These are phyloP conservation scores for Striga asiatica DNA, from an alignment of 257 asterid genomes.

Conservation along the genomic window DNA sequence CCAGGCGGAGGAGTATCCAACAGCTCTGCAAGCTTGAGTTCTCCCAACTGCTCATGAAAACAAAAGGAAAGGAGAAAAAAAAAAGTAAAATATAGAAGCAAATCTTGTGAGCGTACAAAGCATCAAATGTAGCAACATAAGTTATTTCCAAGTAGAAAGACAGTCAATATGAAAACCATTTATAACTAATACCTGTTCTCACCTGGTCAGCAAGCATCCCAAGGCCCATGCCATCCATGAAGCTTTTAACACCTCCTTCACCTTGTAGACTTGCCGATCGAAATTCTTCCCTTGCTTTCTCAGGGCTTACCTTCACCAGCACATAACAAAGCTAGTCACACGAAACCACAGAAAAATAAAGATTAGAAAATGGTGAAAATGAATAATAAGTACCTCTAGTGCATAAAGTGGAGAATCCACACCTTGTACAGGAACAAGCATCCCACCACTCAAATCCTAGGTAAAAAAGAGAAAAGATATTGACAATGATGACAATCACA, in stretches of 20 bases:
- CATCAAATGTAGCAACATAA: neutral
- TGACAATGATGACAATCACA: too few relatives aligned
- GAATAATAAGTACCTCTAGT: conserved; percentile 41
- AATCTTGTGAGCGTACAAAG: neutral
- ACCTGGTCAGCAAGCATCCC: conserved; percentile 57
- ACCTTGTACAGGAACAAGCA: conserved; percentile 60
- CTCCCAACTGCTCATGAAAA: conserved; percentile 46
- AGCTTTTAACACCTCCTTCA: conserved; percentile 36
- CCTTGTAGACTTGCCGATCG: conserved; percentile 29
- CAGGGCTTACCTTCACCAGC: conserved; percentile 46
- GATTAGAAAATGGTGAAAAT: neutral
- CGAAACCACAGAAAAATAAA: neutral
- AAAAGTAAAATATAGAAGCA: too few relatives aligned
- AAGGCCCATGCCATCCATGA: conserved; percentile 65
- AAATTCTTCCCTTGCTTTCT: conserved; percentile 42
- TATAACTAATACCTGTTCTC: conserved; percentile 13
- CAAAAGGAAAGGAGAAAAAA: neutral
- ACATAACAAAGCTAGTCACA: neutral
- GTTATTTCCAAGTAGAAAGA: neutral
- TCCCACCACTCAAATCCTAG: conserved; percentile 68
- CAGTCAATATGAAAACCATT: neutral
- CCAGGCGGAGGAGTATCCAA: conserved; percentile 69
- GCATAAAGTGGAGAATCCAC: conserved; percentile 60
- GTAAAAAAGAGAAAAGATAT: too few relatives aligned
- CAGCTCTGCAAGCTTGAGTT: conserved; percentile 61